Percentiles rank a stretch among this genome's conserved stretches.
Evolutionary conservation across 2,329 filamentous ascomycete species (phyloP).

Genomic region (Calonectria pseudoturangicola): DNA sequence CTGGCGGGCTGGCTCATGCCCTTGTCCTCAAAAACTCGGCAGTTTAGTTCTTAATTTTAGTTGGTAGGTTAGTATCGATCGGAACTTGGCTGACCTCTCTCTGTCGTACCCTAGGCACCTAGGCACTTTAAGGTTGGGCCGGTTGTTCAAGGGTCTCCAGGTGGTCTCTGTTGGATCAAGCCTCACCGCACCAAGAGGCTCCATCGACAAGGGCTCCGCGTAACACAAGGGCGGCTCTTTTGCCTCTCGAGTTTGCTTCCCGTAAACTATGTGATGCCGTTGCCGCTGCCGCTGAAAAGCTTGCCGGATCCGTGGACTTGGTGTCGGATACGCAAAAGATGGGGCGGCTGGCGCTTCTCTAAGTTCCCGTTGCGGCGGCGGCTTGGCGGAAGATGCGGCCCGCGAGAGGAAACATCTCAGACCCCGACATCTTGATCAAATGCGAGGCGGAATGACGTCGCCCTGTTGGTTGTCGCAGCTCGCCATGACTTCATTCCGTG

Average conservation of each 20-base stretch:
- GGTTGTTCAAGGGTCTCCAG: constrained; percentile 39
- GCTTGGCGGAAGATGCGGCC: constrained; percentile 46
- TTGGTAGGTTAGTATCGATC: constrained; percentile 25
- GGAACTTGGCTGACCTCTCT: constrained; percentile 41
- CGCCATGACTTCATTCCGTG: constrained; percentile 26
- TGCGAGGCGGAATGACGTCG: constrained; percentile 35
- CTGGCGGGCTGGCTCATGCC: constrained; percentile 31
- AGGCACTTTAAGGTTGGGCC: constrained; percentile 51
- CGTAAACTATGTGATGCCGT: constrained; percentile 1
- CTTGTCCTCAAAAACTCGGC: constrained; percentile 27
- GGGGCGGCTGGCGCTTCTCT: constrained; percentile 39
- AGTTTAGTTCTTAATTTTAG: constrained; percentile 41
- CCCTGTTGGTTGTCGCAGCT: background rate
- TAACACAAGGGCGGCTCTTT: constrained; percentile 40
- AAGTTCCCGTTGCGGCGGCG: constrained; percentile 50
- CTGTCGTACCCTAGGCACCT: constrained; percentile 32
- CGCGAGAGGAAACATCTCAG: background rate
- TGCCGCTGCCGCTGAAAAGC: constrained; percentile 33
- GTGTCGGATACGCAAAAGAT: constrained; percentile 36
- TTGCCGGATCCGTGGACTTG: constrained; percentile 47
- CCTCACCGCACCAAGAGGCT: constrained; percentile 45
- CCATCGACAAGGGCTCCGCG: constrained; percentile 30
- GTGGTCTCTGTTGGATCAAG: constrained; percentile 37
- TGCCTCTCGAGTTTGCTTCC: constrained; percentile 14
- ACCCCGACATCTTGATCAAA: constrained; percentile 35